Evolutionary conservation across 306 rosid species (phyloP).

Genomic region (Oxytropis ochrocephala): DNA sequence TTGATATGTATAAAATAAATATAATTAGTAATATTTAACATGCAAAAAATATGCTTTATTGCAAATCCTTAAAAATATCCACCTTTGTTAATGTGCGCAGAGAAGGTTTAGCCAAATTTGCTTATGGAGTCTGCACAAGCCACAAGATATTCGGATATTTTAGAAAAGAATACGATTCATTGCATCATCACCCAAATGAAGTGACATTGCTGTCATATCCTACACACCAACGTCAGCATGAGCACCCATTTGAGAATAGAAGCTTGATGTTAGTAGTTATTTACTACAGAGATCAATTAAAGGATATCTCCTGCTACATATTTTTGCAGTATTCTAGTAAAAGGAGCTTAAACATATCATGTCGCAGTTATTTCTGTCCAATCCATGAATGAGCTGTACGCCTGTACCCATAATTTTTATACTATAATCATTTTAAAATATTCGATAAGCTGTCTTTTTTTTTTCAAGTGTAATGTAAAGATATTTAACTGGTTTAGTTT

Average conservation of each 20-base stretch:
- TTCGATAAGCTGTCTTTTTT: too few relatives aligned
- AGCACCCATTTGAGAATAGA: conserved; percentile 5
- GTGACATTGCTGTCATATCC: conserved; percentile 15
- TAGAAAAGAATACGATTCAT: background rate
- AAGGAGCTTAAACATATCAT: conserved; percentile 7
- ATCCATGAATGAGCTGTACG: conserved; percentile 31
- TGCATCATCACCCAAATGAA: background rate
- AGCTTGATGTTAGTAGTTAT: conserved; percentile 34
- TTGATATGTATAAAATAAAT: too few relatives aligned
- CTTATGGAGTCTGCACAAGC: background rate
- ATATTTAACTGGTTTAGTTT: background rate
- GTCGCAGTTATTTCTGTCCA: conserved; percentile 28
- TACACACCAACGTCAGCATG: background rate
- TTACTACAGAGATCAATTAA: conserved; percentile 14
- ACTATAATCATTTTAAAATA: too few relatives aligned
- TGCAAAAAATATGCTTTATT: too few relatives aligned
- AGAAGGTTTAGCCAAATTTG: background rate
- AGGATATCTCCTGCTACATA: background rate
- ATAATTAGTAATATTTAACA: too few relatives aligned
- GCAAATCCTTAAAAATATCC: background rate
- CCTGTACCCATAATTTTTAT: too few relatives aligned
- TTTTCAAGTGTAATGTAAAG: too few relatives aligned
- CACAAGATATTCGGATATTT: background rate
- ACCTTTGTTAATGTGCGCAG: background rate
- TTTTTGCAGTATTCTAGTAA: background rate